Percentiles rank a stretch among this genome's conserved stretches.
phyloP scores from a whole-genome alignment of 2,329 filamentous ascomycete species.

The Colletotrichum aenigma region DNA sequence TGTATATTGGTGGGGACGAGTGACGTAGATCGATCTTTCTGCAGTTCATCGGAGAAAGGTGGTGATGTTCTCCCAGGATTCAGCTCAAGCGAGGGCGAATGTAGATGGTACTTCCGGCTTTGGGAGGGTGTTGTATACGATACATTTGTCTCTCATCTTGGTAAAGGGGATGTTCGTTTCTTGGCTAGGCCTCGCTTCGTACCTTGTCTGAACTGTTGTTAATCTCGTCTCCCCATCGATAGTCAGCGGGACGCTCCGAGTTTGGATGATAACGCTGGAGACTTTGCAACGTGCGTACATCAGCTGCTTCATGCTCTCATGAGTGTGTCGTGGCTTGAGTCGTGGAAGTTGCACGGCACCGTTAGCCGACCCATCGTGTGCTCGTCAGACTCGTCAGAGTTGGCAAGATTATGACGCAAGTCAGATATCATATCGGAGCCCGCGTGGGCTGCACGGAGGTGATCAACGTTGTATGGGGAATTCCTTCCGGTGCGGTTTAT shows the following conservation, averaged over 20 bases:
- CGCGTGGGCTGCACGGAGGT: background rate
- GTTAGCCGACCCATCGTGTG: background rate
- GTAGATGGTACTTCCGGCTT: slow-evolving; percentile 9
- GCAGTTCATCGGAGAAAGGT: background rate
- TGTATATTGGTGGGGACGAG: background rate
- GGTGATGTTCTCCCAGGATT: background rate
- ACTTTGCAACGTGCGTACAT: background rate
- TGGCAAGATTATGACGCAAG: slow-evolving; percentile 8
- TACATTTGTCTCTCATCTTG: background rate
- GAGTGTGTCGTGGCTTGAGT: background rate
- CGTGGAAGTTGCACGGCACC: background rate
- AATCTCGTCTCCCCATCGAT: background rate
- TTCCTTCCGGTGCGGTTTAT: background rate
- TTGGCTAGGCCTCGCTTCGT: background rate
- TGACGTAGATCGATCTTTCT: slow-evolving; percentile 9
- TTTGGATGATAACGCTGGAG: background rate
- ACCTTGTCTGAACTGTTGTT: background rate
- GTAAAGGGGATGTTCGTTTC: background rate
- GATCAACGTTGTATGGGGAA: background rate
- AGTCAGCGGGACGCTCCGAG: background rate
- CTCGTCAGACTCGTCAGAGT: background rate
- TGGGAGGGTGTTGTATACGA: background rate
- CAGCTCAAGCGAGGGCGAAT: background rate
- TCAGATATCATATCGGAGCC: slow-evolving; percentile 4
- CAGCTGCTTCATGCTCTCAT: background rate